Evolutionary conservation across 192 early-diverging fungal species (phyloP).

Genomic region (Backusella luteola): DNA sequence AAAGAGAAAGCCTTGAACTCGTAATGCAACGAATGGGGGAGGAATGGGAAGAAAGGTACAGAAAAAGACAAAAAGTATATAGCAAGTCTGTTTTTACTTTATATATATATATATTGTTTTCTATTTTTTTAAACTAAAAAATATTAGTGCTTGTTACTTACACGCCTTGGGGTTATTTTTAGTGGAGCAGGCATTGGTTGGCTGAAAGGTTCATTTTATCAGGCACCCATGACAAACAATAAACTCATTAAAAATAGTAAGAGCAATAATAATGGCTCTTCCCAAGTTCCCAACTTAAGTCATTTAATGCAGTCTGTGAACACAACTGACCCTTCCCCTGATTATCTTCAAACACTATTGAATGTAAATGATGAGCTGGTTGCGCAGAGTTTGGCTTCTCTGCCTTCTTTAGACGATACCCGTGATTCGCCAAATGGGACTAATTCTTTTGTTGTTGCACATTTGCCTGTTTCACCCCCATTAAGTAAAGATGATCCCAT

Average conservation of each 20-base stretch:
- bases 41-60: conserved; percentile 41
- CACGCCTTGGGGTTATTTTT: neutral
- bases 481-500: conserved; percentile 57
- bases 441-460: conserved; percentile 26
- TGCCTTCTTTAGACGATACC: neutral
- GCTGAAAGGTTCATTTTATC: conserved; percentile 13
- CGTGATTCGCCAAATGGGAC: neutral
- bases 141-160: conserved; percentile 1
- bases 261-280: neutral
- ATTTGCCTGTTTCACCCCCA: conserved; percentile 31
- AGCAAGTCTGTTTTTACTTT: neutral
- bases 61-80: neutral
- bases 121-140: neutral
- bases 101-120: neutral
- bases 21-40: conserved; percentile 36
- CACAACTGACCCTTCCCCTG: neutral
- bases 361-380: neutral
- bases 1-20: conserved; percentile 25
- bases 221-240: conserved; percentile 1
- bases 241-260: neutral
- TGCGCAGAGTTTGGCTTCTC: conserved; percentile 2
- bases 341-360: conserved; percentile 2
- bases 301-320: neutral
- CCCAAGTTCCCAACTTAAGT: neutral
- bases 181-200: conserved; percentile 41